Conservation (phyloP, 2,329 filamentous ascomycete genomes). For the Aspergillus hortae region DNA sequence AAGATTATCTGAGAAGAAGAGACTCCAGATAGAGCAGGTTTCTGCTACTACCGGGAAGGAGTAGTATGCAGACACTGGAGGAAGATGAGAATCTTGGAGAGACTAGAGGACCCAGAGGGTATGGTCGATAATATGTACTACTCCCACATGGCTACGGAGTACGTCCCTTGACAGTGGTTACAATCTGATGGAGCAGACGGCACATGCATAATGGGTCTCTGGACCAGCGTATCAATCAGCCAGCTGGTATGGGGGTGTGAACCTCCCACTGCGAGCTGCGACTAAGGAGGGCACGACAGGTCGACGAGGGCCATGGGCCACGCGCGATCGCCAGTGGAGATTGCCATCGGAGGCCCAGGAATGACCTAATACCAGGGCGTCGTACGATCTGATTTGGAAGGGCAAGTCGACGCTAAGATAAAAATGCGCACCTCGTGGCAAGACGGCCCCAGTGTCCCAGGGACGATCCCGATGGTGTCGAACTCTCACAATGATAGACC, state of each 20-base stretch:
- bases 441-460: slow-evolving; percentile 1
- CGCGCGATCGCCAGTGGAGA: slow-evolving; percentile 5
- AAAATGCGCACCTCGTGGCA: slow-evolving; percentile 7
- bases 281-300: background rate
- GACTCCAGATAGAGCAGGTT: background rate
- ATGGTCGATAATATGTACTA: slow-evolving; percentile 4
- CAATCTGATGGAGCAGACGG: background rate
- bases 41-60: background rate
- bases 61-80: slow-evolving; percentile 7
- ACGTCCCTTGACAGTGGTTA: too few species aligned
- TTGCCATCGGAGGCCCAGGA: background rate
- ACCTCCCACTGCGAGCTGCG: background rate
- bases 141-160: background rate
- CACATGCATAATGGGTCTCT: background rate
- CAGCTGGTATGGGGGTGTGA: background rate
- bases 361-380: slow-evolving; percentile 6
- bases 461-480: slow-evolving; percentile 9
- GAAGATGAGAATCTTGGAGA: slow-evolving; percentile 13
- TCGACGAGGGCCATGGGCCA: background rate
- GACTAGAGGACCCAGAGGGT: background rate
- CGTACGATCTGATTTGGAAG: slow-evolving; percentile 9
- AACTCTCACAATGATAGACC: slow-evolving; percentile 2
- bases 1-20: background rate
- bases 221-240: background rate
- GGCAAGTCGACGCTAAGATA: slow-evolving; percentile 5